These are phyloP conservation scores for Furcasterigmium sp. DNA, from an alignment of 2,329 filamentous ascomycete genomes.

Conservation along the genomic window DNA sequence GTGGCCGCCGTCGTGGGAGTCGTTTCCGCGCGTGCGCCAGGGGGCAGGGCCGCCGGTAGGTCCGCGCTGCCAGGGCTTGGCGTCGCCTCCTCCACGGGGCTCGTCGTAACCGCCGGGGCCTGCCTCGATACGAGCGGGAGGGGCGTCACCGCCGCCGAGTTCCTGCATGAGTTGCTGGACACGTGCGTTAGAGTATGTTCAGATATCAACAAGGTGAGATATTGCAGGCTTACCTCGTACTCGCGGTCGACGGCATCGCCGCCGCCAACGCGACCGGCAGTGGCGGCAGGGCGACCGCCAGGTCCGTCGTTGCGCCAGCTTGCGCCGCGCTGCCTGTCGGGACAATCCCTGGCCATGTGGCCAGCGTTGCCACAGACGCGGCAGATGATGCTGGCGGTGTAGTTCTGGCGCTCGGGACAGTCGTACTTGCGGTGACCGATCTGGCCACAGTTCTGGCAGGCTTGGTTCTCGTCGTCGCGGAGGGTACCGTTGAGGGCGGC, in stretches of 20 bases:
- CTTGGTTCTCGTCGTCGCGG: slow-evolving; percentile 98
- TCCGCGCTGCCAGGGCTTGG: slow-evolving; percentile 84
- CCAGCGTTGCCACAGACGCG: slow-evolving; percentile 96
- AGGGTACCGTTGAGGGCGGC: slow-evolving; percentile 98
- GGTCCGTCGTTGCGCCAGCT: slow-evolving; percentile 82
- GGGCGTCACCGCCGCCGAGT: slow-evolving; percentile 67
- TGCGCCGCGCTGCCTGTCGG: slow-evolving; percentile 83
- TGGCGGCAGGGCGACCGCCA: slow-evolving; percentile 34
- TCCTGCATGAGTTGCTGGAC: slow-evolving; percentile 92
- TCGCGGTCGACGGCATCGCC: slow-evolving; percentile 88
- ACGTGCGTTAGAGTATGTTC: slow-evolving; percentile 30
- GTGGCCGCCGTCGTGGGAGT: slow-evolving; percentile 38
- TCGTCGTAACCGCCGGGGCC: slow-evolving; percentile 61
- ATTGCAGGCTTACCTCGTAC: slow-evolving; percentile 69
- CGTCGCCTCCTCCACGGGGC: slow-evolving; percentile 44
- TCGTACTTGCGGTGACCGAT: slow-evolving; percentile 99
- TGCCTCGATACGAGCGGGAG: slow-evolving; percentile 80
- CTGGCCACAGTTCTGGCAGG: slow-evolving; percentile 98
- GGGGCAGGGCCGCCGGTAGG: slow-evolving; percentile 80
- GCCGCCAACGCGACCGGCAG: slow-evolving; percentile 64
- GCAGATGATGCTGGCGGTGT: slow-evolving; percentile 98
- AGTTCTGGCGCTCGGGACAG: slow-evolving; percentile 95
- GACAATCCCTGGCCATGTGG: slow-evolving; percentile 97
- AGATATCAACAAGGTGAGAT: not conserved
- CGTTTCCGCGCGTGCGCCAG: slow-evolving; percentile 60